Percentiles rank a stretch among this genome's conserved stretches.
Conservation (phyloP, 768 basidiomycete species). For the Leccinum uliginosum region DNA sequence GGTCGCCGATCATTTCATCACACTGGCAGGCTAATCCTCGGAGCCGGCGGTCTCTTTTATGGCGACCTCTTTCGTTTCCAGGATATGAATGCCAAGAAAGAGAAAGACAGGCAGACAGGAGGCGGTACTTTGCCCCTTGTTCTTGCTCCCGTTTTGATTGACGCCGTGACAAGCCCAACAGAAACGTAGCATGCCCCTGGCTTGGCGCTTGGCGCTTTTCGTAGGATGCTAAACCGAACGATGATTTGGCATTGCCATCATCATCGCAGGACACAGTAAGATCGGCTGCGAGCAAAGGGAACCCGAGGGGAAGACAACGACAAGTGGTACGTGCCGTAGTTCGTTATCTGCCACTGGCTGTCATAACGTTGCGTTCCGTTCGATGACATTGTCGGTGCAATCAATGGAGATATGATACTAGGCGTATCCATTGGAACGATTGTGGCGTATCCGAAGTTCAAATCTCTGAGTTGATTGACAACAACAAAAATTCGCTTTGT, state of each 20-base stretch:
- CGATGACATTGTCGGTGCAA: background rate
- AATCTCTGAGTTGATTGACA: background rate
- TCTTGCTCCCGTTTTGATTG: background rate
- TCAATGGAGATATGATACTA: background rate
- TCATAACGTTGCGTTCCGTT: background rate
- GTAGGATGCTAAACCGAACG: background rate
- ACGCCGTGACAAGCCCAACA: background rate
- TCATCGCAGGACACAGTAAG: background rate
- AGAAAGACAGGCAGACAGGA: background rate
- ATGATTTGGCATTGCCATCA: background rate
- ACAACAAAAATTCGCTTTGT: background rate
- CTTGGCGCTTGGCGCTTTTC: background rate
- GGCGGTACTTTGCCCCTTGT: background rate
- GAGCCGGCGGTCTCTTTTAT: background rate
- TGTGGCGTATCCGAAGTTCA: background rate
- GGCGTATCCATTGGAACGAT: background rate
- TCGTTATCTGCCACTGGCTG: background rate
- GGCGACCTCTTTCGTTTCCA: background rate
- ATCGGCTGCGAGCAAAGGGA: background rate
- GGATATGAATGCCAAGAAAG: background rate
- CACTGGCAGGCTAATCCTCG: background rate
- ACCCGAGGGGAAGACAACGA: background rate
- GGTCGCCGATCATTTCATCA: background rate
- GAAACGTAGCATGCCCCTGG: background rate
- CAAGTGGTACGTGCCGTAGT: background rate